Percentiles rank a stretch among this genome's conserved stretches.
phyloP scores from a whole-genome alignment of 345 rosid species.

The Lenwebbia sp. region DNA sequence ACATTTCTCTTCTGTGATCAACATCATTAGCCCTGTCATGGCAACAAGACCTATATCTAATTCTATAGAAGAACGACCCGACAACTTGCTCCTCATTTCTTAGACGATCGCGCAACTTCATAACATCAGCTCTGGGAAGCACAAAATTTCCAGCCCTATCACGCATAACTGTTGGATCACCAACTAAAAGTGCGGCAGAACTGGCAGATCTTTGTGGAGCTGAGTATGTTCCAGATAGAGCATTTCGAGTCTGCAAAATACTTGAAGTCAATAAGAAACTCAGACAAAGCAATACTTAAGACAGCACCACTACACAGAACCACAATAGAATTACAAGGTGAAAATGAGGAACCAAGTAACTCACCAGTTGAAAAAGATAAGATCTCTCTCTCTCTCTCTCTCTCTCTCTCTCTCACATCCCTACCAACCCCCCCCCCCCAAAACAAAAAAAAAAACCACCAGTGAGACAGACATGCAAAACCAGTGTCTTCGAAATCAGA shows the following conservation, averaged over 20 bases:
- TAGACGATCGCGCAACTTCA: conserved; percentile 93
- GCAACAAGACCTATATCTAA: conserved; percentile 51
- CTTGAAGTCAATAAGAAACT: not conserved
- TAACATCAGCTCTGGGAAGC: conserved; percentile 98
- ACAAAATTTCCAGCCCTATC: conserved; percentile 96
- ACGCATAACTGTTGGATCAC: conserved; percentile 88
- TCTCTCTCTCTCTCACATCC: not conserved
- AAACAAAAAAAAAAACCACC: not conserved
- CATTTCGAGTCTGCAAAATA: conserved; percentile 82
- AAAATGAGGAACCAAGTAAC: not conserved
- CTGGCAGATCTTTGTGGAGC: conserved; percentile 99
- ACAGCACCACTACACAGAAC: not conserved
- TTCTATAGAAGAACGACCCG: conserved; percentile 61
- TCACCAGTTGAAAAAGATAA: not conserved
- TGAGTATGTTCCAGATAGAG: conserved; percentile 95
- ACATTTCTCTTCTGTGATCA: conserved; percentile 92
- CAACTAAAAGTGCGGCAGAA: conserved; percentile 95
- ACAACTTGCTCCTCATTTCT: conserved; percentile 85
- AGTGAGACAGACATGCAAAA: not conserved
- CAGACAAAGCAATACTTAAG: not conserved
- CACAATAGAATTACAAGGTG: not conserved
- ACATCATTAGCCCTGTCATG: conserved; percentile 49
- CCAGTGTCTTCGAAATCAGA: not conserved
- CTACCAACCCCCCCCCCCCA: not conserved
- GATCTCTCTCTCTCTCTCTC: not conserved